Evolutionary conservation across 192 early-diverging fungal species (phyloP).

Genomic region (Chytriomyces hyalinus): DNA sequence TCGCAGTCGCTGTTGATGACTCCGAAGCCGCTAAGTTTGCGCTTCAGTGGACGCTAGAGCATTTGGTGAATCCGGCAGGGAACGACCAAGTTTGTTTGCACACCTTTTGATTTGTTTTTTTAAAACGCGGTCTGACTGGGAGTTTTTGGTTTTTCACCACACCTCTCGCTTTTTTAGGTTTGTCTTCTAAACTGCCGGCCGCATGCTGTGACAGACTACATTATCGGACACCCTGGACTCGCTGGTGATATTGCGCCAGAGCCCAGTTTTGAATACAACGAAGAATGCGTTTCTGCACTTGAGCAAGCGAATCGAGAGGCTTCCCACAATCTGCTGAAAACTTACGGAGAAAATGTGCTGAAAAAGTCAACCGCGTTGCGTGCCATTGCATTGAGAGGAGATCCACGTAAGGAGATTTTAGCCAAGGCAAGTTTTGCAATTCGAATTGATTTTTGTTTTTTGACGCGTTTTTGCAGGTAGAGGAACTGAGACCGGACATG

Average conservation of each 20-base stretch:
- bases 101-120: too few relatives aligned
- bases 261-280: too few relatives aligned
- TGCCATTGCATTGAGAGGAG: conserved; percentile 55
- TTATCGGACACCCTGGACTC: too few relatives aligned
- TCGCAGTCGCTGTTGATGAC: conserved; percentile 45
- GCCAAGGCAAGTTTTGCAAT: conserved; percentile 16
- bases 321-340: conserved; percentile 20
- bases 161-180: too few relatives aligned
- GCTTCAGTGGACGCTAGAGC: conserved; percentile 42
- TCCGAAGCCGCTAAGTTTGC: conserved; percentile 23
- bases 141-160: too few relatives aligned
- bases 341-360: conserved; percentile 20
- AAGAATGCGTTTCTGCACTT: conserved; percentile 8
- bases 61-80: conserved; percentile 12
- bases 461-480: not conserved
- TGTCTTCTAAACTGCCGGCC: too few relatives aligned
- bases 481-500: conserved; percentile 36
- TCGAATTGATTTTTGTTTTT: too few relatives aligned
- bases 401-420: conserved; percentile 49
- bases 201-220: too few relatives aligned
- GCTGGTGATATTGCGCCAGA: too few relatives aligned
- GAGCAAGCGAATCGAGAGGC: conserved; percentile 15
- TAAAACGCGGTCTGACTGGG: not conserved
- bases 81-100: conserved; percentile 23
- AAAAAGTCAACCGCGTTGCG: conserved; percentile 13